Conservation (phyloP, 1,284 basidiomycete genomes). For the Ganoderma leucocontextum region DNA sequence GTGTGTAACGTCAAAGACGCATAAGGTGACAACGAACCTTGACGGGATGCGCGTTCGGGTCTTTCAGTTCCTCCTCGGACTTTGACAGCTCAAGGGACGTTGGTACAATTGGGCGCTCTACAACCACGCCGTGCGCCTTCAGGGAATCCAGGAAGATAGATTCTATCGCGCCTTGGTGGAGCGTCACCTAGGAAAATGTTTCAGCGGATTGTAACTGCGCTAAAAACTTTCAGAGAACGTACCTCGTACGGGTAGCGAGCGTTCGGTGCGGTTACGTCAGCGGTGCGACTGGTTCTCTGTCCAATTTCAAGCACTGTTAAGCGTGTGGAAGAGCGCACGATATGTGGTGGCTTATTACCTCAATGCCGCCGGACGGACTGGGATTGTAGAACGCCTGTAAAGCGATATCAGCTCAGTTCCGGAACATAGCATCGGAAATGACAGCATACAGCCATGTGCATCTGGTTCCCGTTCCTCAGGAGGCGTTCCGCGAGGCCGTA, state of each 20-base stretch:
- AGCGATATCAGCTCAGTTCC: background rate
- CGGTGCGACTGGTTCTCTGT: constrained; percentile 65
- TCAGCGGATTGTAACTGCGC: background rate
- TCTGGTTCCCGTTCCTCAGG: constrained; percentile 69
- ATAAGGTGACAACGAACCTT: constrained; percentile 50
- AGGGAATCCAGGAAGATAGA: constrained; percentile 75
- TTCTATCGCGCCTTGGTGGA: constrained; percentile 81
- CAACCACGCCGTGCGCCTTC: constrained; percentile 52
- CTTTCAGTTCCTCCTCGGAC: constrained; percentile 49
- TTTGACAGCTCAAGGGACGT: constrained; percentile 59
- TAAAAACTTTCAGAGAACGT: background rate
- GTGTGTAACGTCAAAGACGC: background rate
- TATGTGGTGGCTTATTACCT: constrained; percentile 45
- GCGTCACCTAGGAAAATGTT: constrained; percentile 56
- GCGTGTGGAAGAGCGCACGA: background rate
- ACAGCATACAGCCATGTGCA: constrained; percentile 64
- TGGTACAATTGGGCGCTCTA: constrained; percentile 67
- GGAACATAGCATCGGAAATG: background rate
- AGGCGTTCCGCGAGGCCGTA: constrained; percentile 76
- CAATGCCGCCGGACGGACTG: constrained; percentile 62
- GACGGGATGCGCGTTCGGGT: constrained; percentile 60
- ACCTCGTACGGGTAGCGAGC: constrained; percentile 72
- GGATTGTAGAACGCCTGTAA: constrained; percentile 80
- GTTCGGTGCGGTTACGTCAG: constrained; percentile 64
- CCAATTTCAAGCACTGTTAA: background rate